phyloP scores from a whole-genome alignment of 441 rosid genomes.

The Euphorbia schlechtendalii region DNA sequence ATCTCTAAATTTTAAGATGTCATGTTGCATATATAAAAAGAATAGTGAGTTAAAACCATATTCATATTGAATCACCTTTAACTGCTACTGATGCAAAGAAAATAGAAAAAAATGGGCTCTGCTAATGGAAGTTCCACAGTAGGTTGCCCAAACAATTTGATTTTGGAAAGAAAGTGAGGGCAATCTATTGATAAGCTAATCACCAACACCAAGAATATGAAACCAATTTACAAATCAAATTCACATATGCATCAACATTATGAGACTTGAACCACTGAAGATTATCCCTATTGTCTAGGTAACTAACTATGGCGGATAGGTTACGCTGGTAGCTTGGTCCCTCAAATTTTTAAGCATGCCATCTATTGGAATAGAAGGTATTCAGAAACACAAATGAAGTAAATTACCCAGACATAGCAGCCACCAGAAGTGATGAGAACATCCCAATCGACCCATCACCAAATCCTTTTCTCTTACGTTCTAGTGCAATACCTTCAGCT shows the following conservation, averaged over 20 bases:
- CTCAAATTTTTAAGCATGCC: not conserved
- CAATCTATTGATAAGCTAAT: not conserved
- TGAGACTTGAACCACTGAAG: not conserved
- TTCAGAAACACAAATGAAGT: not conserved
- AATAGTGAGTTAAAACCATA: not conserved
- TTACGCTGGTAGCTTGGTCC: not conserved
- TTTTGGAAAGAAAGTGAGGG: not conserved
- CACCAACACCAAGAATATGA: not conserved
- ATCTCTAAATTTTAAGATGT: too few species aligned
- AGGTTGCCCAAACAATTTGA: not conserved
- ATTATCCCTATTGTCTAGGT: not conserved
- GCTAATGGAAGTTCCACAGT: not conserved
- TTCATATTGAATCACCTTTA: not conserved
- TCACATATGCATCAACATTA: not conserved
- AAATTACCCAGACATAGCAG: conserved; percentile 84
- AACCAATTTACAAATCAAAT: not conserved
- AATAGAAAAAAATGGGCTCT: not conserved
- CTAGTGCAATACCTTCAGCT: conserved; percentile 65
- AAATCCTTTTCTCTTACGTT: conserved; percentile 49
- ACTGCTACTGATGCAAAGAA: not conserved
- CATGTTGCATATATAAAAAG: not conserved
- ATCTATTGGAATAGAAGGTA: not conserved
- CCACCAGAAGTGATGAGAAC: conserved; percentile 83
- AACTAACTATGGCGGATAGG: not conserved
- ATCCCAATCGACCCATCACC: conserved; percentile 97